Conservation (phyloP, 2,329 filamentous ascomycete genomes). For the Fusarium coicis region DNA sequence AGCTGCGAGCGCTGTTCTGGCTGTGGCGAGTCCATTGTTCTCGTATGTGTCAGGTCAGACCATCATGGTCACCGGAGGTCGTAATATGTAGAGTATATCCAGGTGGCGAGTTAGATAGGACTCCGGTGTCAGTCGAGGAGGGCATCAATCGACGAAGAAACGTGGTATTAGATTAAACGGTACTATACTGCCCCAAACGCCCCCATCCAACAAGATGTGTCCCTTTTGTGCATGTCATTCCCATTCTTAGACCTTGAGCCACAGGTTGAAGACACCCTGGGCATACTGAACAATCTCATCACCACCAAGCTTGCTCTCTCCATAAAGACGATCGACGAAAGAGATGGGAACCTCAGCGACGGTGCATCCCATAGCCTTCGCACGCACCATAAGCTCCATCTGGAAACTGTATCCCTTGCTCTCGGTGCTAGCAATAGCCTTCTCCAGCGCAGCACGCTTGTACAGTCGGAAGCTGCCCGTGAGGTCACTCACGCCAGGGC, state of each 20-base stretch:
- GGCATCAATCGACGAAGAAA: conserved; percentile 35
- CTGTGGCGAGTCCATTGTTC: conserved; percentile 83
- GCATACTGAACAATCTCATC: conserved; percentile 97
- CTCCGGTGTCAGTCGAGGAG: background rate
- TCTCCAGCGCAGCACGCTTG: conserved; percentile 88
- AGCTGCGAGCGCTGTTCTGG: conserved; percentile 81
- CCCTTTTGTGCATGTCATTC: conserved; percentile 37
- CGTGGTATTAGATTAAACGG: conserved; percentile 48
- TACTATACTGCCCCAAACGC: conserved; percentile 47
- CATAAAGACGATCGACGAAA: conserved; percentile 95
- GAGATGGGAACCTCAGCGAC: conserved; percentile 96
- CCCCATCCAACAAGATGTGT: conserved; percentile 41
- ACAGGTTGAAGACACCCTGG: conserved; percentile 82
- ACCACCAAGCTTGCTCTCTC: conserved; percentile 92
- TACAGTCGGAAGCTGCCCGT: conserved; percentile 96
- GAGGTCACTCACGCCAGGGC: conserved; percentile 93
- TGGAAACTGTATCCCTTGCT: conserved; percentile 99
- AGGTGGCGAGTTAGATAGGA: background rate
- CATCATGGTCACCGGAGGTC: conserved; percentile 84
- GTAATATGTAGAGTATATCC: conserved; percentile 60
- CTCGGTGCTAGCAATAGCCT: conserved; percentile 89
- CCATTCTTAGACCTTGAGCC: conserved; percentile 74
- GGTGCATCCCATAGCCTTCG: conserved; percentile 93
- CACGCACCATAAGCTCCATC: conserved; percentile 99
- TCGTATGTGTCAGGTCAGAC: conserved; percentile 89